Evolutionary conservation across 371 early-diverging fungal species (phyloP).

Genomic region (Apophysomyces trapeziformis): DNA sequence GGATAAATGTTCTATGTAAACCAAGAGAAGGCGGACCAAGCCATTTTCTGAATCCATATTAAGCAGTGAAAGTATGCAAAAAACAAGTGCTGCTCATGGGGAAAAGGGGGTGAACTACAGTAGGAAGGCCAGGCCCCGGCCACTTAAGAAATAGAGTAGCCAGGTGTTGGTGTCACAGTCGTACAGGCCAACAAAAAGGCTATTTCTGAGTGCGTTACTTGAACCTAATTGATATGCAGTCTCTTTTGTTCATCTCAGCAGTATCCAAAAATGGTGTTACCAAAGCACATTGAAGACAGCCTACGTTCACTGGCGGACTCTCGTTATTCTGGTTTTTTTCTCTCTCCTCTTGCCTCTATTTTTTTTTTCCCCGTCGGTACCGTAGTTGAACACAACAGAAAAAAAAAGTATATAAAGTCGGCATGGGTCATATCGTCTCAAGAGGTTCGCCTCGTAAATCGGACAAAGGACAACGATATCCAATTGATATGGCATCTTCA

Average conservation of each 20-base stretch:
- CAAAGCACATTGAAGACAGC: background rate
- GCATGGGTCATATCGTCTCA: background rate
- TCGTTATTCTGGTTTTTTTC: background rate
- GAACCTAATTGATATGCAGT: no score
- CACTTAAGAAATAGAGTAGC: no score
- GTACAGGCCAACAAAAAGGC: no score
- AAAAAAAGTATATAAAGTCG: background rate
- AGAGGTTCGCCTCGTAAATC: background rate
- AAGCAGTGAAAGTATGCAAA: no score
- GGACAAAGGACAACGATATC: background rate
- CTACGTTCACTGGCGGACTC: background rate
- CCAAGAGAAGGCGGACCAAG: no score
- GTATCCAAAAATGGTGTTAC: background rate
- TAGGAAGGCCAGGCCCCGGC: no score
- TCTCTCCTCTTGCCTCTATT: background rate
- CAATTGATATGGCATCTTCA: background rate
- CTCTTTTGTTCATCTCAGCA: background rate
- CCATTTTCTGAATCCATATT: no score
- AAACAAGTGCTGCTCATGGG: no score
- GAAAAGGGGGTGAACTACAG: no score
- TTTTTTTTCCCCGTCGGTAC: background rate
- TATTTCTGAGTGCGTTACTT: no score
- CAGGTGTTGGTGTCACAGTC: no score
- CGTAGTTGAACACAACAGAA: background rate
- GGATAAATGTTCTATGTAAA: no score